Base-by-base conservation (phyloP, 495 filamentous ascomycete species). In the Aspergillus sclerotiicarbonarius region DNA sequence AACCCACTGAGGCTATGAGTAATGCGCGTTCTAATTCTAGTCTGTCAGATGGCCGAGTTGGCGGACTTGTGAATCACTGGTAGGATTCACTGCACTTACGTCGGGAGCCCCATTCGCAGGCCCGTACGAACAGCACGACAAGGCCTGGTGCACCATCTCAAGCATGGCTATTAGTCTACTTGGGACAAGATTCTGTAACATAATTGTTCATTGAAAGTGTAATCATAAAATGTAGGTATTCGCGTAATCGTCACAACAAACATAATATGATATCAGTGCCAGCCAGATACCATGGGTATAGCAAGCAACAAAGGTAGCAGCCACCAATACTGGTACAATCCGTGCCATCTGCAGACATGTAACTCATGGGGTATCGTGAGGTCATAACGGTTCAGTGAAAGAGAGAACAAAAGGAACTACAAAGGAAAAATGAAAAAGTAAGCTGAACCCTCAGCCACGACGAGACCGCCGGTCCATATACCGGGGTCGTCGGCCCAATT, bases 381-480 rank as follows among this genome's bases (percentile, higher is more conserved):
- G 58, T 58, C 10, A 59, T 30, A 31, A 57, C 50, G 39, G 30
- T 30, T 16, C 18, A 44, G 15, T 4, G 18, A 20, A 33, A 18
- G 21, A n/a, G 15, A 16, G 21, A 16, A 29, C 16, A 33, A 37
- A 49, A 31, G 6, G 15, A 41, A 44, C 30, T n/a, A 54, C 6
- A 50, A 48, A 33, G 39, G 30, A 10, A 41, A 35, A 15, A n/a
- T 37, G 12, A 44, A 8, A 25, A 46, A 6, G n/a, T 20, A 25
- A 10, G 39, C 4, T 50, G 45, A 30, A 30, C 5, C 6, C 30
- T 67, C 35, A 74, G 1, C 41, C 60, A 20, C 74, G 59, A 3
- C 73, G 67, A 56, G 72, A 63, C 13, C 71, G 67, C 21, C 76
- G 70, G 19, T 74, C 67, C 63, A 75, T 68, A 54, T 77, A 75